These are phyloP conservation scores for Luffa acutangula DNA, from an alignment of 306 rosid genomes.

Conservation along the genomic window DNA sequence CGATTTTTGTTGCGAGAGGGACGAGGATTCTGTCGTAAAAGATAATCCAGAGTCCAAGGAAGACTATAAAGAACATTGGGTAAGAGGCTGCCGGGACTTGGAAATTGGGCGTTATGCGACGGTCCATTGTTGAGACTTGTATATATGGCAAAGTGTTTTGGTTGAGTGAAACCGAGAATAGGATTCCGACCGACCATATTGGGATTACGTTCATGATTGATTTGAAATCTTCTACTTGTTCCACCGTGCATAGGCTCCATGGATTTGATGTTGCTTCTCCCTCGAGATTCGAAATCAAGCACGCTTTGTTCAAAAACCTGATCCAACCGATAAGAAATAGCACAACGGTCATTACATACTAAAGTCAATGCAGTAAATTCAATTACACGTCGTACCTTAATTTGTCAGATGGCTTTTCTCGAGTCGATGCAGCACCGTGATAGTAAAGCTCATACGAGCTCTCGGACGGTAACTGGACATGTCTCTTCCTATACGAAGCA, in stretches of 20 bases:
- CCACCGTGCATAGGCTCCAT: slow-evolving; percentile 36
- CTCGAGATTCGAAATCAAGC: slow-evolving; percentile 21
- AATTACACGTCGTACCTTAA: slow-evolving; percentile 5
- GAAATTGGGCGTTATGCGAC: background rate
- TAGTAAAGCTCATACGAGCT: background rate
- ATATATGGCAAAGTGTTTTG: background rate
- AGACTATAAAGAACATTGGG: background rate
- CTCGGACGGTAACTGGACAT: background rate
- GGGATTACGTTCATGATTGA: slow-evolving; percentile 15
- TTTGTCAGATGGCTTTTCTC: slow-evolving; percentile 6
- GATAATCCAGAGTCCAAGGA: background rate
- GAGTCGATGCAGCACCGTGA: background rate
- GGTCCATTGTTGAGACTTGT: background rate
- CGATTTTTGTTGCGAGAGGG: background rate
- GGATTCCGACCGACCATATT: slow-evolving; percentile 13
- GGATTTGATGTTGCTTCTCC: slow-evolving; percentile 24
- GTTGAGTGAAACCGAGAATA: background rate
- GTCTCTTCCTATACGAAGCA: slow-evolving; percentile 9
- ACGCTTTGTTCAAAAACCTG: slow-evolving; percentile 42
- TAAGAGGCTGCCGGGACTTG: slow-evolving; percentile 2
- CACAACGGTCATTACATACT: too few relatives aligned
- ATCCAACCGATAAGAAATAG: too few relatives aligned
- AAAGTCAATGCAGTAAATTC: too few relatives aligned
- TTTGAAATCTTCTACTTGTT: slow-evolving; percentile 25
- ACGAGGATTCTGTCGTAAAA: background rate